Evolutionary conservation across 2,329 filamentous ascomycete species (phyloP).

Genomic region (Pyrenophora graminea): DNA sequence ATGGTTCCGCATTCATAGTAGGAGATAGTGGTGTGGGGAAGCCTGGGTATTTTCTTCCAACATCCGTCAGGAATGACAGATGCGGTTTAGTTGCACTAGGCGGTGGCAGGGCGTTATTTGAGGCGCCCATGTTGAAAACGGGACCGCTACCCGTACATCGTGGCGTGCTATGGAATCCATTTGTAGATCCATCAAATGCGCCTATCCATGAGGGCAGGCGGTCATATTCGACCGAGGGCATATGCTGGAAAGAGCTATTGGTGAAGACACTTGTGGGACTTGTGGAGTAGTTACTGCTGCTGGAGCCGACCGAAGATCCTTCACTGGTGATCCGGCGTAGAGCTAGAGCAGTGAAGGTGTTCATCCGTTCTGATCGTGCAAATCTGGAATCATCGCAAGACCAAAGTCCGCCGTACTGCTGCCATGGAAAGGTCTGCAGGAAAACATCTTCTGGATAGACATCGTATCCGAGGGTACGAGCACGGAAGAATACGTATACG

Average conservation of each 20-base stretch:
- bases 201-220: conserved; percentile 15
- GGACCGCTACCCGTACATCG: conserved; percentile 9
- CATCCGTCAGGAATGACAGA: conserved; percentile 34
- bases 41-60: conserved; percentile 37
- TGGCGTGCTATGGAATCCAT: conserved; percentile 1
- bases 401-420: conserved; percentile 46
- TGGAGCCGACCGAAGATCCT: conserved; percentile 23
- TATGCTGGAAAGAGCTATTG: conserved; percentile 17
- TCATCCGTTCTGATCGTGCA: conserved; percentile 33
- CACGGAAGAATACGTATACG: conserved; percentile 47
- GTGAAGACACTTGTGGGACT: conserved; percentile 22
- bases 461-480: conserved; percentile 43
- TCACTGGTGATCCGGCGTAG: conserved; percentile 39
- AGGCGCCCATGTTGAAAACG: conserved; percentile 25
- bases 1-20: conserved; percentile 33
- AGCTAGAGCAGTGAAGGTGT: conserved; percentile 28
- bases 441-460: conserved; percentile 48
- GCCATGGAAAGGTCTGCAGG: conserved; percentile 45
- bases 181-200: conserved; percentile 20
- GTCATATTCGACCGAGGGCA: background rate
- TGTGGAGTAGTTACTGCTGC: conserved; percentile 18
- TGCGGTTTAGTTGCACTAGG: conserved; percentile 12
- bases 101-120: conserved; percentile 9
- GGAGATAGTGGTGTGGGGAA: conserved; percentile 41
- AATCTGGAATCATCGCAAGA: conserved; percentile 46